Conservation (phyloP, 345 rosid species). For the Xanthoceras sorbifolium region DNA sequence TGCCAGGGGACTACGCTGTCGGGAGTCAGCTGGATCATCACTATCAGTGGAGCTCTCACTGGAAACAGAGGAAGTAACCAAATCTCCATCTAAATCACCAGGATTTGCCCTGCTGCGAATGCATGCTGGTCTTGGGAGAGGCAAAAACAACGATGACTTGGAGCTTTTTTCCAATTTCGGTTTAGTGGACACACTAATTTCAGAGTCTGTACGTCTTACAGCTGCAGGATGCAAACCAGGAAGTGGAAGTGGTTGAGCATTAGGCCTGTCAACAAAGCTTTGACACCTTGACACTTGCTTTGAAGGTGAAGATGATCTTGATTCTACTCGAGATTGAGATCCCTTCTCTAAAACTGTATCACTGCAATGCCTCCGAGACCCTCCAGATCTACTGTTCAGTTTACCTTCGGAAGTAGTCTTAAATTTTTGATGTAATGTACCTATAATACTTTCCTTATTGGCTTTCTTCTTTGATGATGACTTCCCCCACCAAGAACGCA, state of each 20-base stretch:
- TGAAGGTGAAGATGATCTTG: conserved; percentile 60
- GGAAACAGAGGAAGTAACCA: conserved; percentile 45
- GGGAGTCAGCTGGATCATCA: conserved; percentile 47
- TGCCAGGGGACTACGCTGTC: conserved; percentile 48
- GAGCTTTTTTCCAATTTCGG: conserved; percentile 39
- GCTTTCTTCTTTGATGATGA: conserved; percentile 60
- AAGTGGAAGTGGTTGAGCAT: conserved; percentile 66
- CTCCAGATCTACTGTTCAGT: conserved; percentile 39
- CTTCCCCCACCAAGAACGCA: conserved; percentile 67
- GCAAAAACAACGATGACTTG: conserved; percentile 47
- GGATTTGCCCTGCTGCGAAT: conserved; percentile 39
- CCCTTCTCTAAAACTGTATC: conserved; percentile 51
- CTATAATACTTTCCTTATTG: conserved; percentile 48
- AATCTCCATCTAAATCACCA: conserved; percentile 52
- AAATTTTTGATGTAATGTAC: conserved; percentile 46
- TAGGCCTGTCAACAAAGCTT: conserved; percentile 52
- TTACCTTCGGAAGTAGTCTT: conserved; percentile 50
- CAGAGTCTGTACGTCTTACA: conserved; percentile 48
- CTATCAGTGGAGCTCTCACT: conserved; percentile 52
- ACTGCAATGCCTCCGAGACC: conserved; percentile 37
- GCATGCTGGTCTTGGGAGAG: conserved; percentile 56
- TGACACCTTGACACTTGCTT: conserved; percentile 54
- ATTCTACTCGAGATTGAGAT: conserved; percentile 46
- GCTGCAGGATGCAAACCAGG: conserved; percentile 40
- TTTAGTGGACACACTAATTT: conserved; percentile 37